These are phyloP conservation scores for Stagonosporopsis tanaceti DNA, from an alignment of 2,329 filamentous ascomycete species.

Conservation along the genomic window DNA sequence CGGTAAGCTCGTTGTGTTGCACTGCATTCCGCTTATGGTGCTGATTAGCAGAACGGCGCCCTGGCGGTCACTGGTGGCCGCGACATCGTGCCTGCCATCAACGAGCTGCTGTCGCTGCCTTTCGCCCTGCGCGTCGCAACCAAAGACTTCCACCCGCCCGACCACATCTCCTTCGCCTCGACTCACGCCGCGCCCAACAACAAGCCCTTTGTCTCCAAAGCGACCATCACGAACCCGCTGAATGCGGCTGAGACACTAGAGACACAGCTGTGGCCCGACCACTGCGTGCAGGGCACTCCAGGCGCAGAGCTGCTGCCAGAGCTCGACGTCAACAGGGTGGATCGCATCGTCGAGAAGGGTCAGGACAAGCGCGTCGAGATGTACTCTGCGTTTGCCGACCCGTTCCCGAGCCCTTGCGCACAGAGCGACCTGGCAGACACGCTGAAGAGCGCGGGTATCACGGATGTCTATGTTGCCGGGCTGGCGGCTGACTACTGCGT, in stretches of 20 bases:
- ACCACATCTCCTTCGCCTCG: slow-evolving; percentile 87
- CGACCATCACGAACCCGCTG: slow-evolving; percentile 71
- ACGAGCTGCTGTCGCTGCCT: slow-evolving; percentile 74
- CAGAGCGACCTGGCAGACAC: slow-evolving; percentile 68
- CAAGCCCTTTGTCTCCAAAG: slow-evolving; percentile 70
- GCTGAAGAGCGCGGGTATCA: slow-evolving; percentile 67
- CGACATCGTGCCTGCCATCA: slow-evolving; percentile 73
- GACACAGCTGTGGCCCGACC: slow-evolving; percentile 84
- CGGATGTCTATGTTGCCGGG: slow-evolving; percentile 85
- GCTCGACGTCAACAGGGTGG: slow-evolving; percentile 67
- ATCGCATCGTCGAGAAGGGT: slow-evolving; percentile 80
- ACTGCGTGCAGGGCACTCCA: slow-evolving; percentile 79
- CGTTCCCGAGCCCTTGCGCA: slow-evolving; percentile 70
- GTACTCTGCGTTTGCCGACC: slow-evolving; percentile 90
- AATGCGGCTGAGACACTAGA: slow-evolving; percentile 69
- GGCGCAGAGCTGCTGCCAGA: slow-evolving; percentile 80
- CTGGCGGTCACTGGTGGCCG: slow-evolving; percentile 81
- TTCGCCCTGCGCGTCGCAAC: slow-evolving; percentile 82
- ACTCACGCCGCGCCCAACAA: slow-evolving; percentile 74
- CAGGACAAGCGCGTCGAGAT: slow-evolving; percentile 79
- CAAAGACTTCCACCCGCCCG: slow-evolving; percentile 86
- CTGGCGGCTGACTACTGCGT: slow-evolving; percentile 93
- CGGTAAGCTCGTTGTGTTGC: slow-evolving; percentile 62
- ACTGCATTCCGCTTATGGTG: background rate
- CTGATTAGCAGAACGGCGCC: slow-evolving; percentile 72